A percentile compares a stretch with the other conserved stretches of the same genome.
These are phyloP conservation scores for Lasiodiplodia theobromae DNA, from an alignment of 2,329 filamentous ascomycete genomes.

Conservation along the genomic window DNA sequence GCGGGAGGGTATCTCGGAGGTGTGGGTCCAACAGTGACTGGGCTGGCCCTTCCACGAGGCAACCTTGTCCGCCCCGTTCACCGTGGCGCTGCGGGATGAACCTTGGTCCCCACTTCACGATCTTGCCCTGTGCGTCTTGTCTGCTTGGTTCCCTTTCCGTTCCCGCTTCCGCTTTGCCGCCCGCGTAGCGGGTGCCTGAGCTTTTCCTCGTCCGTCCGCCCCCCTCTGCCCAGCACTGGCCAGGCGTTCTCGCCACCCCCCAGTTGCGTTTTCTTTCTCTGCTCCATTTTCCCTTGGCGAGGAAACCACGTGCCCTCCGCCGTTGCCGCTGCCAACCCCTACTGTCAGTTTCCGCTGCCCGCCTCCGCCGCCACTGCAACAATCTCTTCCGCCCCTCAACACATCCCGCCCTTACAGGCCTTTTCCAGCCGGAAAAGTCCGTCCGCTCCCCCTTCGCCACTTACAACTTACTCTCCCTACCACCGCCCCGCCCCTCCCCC, in stretches of 20 bases:
- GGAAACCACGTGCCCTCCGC: not conserved
- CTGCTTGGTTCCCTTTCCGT: constrained; percentile 3
- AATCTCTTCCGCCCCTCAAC: not conserved
- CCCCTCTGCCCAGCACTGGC: constrained; percentile 3
- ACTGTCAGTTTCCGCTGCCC: constrained; percentile 2
- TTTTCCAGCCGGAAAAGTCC: not conserved
- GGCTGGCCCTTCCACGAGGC: not conserved
- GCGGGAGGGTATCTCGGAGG: constrained; percentile 6
- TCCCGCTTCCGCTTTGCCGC: constrained; percentile 1
- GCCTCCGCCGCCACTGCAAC: not conserved
- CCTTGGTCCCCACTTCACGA: constrained; percentile 29
- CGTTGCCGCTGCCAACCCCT: not conserved
- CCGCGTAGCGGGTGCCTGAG: not conserved
- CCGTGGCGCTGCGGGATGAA: constrained; percentile 23
- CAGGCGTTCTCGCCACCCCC: constrained; percentile 8
- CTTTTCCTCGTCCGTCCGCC: not conserved
- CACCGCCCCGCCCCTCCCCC: not conserved
- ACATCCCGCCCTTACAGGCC: not conserved
- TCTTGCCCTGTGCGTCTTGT: constrained; percentile 26
- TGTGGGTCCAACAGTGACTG: constrained; percentile 5
- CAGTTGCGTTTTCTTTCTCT: not conserved
- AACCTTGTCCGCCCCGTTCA: not conserved
- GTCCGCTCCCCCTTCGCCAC: not conserved
- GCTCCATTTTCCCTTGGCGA: not conserved
- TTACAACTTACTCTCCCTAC: not conserved